Evolutionary conservation across 441 rosid genomes (phyloP).

Genomic region (Kokia cookei): DNA sequence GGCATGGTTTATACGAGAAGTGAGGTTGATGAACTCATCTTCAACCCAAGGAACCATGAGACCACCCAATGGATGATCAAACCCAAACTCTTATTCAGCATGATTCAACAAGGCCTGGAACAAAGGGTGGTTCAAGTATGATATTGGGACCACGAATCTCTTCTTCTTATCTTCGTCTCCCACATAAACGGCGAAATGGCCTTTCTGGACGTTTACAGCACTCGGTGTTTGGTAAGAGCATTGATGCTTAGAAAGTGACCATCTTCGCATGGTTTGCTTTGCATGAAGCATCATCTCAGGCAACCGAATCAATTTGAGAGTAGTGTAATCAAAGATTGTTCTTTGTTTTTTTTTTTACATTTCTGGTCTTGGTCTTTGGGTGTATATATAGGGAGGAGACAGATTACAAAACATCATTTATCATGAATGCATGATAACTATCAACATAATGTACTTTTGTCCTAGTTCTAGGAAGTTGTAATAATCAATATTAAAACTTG

Average conservation of each 20-base stretch:
- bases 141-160: slow-evolving; percentile 29
- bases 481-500: too few species aligned
- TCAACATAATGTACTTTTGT: background rate
- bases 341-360: background rate
- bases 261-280: background rate
- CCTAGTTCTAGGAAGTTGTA: background rate
- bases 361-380: background rate
- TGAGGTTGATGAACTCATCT: slow-evolving; percentile 29
- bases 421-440: background rate
- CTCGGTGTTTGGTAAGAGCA: background rate
- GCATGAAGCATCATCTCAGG: slow-evolving; percentile 1
- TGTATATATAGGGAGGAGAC: background rate
- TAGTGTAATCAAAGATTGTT: background rate
- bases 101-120: slow-evolving; percentile 33
- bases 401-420: background rate
- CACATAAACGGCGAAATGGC: slow-evolving; percentile 44
- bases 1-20: slow-evolving; percentile 10
- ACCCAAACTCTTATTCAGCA: slow-evolving; percentile 49
- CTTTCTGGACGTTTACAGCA: slow-evolving; percentile 34
- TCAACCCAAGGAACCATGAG: slow-evolving; percentile 38
- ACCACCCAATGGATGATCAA: slow-evolving; percentile 32
- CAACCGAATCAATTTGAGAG: background rate
- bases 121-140: slow-evolving; percentile 31
- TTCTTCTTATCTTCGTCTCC: slow-evolving; percentile 28
- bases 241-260: slow-evolving; percentile 2